Evolutionary conservation across 2,329 filamentous ascomycete species (phyloP).

Genomic region (Pseudogymnoascus sp.): DNA sequence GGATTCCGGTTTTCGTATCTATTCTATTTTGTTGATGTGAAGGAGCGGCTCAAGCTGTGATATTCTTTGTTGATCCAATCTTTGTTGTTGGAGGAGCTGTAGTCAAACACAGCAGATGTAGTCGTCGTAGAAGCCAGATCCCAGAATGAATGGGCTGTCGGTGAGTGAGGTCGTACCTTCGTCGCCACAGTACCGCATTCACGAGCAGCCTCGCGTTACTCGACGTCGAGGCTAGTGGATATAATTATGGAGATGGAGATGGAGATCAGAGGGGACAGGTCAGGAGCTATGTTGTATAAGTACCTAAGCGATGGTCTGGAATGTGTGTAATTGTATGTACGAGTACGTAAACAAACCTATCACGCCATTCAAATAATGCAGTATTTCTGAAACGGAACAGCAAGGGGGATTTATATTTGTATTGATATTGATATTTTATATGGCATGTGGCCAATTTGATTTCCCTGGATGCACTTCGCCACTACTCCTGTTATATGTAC

Average conservation of each 20-base stretch:
- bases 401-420: neutral
- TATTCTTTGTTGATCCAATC: neutral
- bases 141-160: neutral
- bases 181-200: neutral
- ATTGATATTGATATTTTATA: slow-evolving; percentile 3
- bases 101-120: neutral
- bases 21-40: neutral
- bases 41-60: neutral
- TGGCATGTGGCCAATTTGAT: neutral
- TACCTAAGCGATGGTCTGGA: slow-evolving; percentile 4
- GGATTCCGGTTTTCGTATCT: neutral
- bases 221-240: neutral
- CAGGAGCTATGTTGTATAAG: neutral
- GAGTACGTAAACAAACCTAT: neutral
- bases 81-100: neutral
- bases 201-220: neutral
- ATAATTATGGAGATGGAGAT: slow-evolving; percentile 5
- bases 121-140: neutral
- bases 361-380: neutral
- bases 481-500: neutral
- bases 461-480: neutral
- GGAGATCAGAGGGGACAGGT: neutral
- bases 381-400: neutral
- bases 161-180: neutral
- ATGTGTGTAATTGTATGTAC: neutral